Percentiles rank a stretch among this genome's conserved stretches.
phyloP scores from a whole-genome alignment of 305 asterid genomes.

The Coffea humblotiana region DNA sequence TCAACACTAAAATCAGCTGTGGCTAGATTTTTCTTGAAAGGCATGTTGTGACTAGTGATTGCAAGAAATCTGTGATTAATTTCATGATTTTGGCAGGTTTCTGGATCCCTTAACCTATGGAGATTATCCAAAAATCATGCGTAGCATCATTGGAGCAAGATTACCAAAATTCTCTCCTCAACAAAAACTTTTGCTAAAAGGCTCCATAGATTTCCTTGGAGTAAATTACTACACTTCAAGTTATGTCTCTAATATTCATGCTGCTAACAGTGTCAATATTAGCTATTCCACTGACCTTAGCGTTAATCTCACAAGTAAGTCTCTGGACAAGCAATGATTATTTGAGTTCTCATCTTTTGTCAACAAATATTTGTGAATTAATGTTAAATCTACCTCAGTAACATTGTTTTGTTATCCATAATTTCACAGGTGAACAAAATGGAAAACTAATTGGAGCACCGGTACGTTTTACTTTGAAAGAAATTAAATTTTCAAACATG shows the following conservation, averaged over 20 bases:
- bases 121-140: constrained; percentile 51
- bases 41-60: no score
- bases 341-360: no score
- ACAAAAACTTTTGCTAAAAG: constrained; percentile 39
- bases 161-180: constrained; percentile 43
- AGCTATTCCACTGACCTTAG: constrained; percentile 34
- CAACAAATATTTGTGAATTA: no score
- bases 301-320: constrained; percentile 44
- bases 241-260: constrained; percentile 33
- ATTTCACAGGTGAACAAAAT: constrained; percentile 14
- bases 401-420: no score
- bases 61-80: neutral
- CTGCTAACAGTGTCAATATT: constrained; percentile 21
- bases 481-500: neutral
- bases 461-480: constrained; percentile 31
- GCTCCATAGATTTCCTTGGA: constrained; percentile 58
- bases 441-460: constrained; percentile 54
- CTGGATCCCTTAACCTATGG: constrained; percentile 52
- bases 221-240: constrained; percentile 54
- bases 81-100: constrained; percentile 37
- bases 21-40: no score
- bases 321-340: no score
- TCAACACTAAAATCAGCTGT: no score
- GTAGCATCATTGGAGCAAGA: constrained; percentile 31
- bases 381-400: no score